Base-by-base conservation (phyloP, 352 stramenopile genomes). In the Halophytophthora batemanensis region DNA sequence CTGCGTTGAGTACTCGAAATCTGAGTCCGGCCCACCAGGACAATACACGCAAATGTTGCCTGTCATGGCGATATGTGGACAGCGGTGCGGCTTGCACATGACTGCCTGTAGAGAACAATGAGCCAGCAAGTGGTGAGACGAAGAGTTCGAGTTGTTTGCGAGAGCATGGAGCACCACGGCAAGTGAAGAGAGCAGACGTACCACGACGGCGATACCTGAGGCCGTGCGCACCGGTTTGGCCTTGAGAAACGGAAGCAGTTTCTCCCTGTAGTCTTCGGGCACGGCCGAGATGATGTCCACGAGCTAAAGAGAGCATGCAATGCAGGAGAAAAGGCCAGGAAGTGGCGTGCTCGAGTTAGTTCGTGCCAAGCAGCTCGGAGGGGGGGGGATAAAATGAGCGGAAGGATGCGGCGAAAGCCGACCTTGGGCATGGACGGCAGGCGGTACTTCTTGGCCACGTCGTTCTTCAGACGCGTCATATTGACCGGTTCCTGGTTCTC, bases 11-110 rank as follows among this genome's bases (percentile, higher is more conserved):
- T 99, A 99, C 76, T 99, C 96, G 80, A 99, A 99, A 65, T 99
- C 96, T 42, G 75, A 95, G 79, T 99, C 96, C 0, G 95, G 95
- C 1, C 96, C 96, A 31, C 96, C 96, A 0, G 93, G 93, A 65
- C 95, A 98, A 61, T 98, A 99, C 14, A 99, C 92, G 58, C 96
- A 99, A 28, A 98, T 96, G 61, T 97, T 97, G 35, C 94, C 94
- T 1, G 94, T 99, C 73, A 98, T 97, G 33, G 93, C 92, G 56
- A 99, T 97, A 71, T 99, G 96, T 6, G 96, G 95, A 71, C 96
- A 99, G n/a, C 95, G 89, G 71, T 99, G 96, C 2, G 95, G 96
- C 64, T 99, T 99, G 68, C 75, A 96, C 95, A 99, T 99, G 15
- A 98, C 95, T 0, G 96, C 95, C 66, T 82, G 52, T 5, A 36